Percentiles rank a stretch among this genome's conserved stretches.
phyloP scores from a whole-genome alignment of 2,329 filamentous ascomycete genomes.

The Pseudopyrenochaeta lycopersici region DNA sequence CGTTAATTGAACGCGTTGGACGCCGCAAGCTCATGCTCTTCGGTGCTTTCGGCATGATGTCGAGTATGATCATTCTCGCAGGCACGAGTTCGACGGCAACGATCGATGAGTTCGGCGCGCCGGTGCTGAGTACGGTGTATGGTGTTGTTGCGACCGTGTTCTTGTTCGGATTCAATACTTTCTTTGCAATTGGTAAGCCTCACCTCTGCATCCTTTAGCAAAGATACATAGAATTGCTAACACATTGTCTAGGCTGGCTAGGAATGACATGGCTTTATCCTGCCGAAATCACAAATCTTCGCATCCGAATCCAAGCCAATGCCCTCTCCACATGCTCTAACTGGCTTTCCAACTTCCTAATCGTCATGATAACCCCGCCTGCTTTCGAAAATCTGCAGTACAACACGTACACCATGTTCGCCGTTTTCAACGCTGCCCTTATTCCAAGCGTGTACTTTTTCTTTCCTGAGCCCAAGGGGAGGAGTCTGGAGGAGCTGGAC shows the following conservation, averaged over 20 bases:
- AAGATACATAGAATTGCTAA: not conserved
- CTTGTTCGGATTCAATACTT: constrained; percentile 72
- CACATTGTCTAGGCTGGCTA: constrained; percentile 53
- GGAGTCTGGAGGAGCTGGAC: constrained; percentile 59
- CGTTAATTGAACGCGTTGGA: constrained; percentile 49
- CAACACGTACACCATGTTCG: constrained; percentile 62
- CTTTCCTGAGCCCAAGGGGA: constrained; percentile 61
- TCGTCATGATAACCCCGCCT: constrained; percentile 71
- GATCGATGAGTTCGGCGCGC: constrained; percentile 11
- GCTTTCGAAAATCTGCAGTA: constrained; percentile 62
- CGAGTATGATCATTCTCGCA: constrained; percentile 59
- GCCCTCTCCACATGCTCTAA: constrained; percentile 48
- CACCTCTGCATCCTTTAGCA: not conserved
- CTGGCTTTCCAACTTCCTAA: constrained; percentile 60
- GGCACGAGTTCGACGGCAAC: constrained; percentile 22
- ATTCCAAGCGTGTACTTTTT: constrained; percentile 64
- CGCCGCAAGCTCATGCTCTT: constrained; percentile 42
- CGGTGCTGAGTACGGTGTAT: constrained; percentile 53
- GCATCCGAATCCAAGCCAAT: constrained; percentile 76
- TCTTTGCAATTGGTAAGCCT: constrained; percentile 67
- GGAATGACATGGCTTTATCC: constrained; percentile 67
- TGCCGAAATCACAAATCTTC: constrained; percentile 75
- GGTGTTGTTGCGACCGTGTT: constrained; percentile 67
- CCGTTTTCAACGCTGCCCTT: constrained; percentile 61
- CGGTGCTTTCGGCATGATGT: constrained; percentile 34